phyloP scores from a whole-genome alignment of 208 protist genomes.

The Crithidia thermophila region DNA sequence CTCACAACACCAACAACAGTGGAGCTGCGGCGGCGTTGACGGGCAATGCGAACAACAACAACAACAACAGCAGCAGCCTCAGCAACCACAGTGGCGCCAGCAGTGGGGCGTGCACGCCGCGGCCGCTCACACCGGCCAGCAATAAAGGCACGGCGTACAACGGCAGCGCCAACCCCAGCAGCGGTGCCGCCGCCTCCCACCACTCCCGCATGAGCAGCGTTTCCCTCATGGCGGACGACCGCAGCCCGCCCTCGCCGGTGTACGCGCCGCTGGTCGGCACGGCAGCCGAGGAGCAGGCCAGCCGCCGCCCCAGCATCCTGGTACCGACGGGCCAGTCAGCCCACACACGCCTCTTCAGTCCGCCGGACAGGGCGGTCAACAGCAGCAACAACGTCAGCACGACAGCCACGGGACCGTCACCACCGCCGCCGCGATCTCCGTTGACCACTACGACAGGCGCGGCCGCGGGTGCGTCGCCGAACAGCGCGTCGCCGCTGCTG shows the following conservation, averaged over 20 bases:
- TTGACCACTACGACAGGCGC: too few relatives aligned
- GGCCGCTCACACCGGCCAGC: constrained; percentile 1
- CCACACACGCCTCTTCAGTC: constrained; percentile 1
- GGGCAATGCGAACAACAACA: not conserved
- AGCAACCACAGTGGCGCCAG: too few relatives aligned
- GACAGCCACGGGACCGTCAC: not conserved
- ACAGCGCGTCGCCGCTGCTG: constrained; percentile 4
- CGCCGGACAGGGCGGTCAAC: not conserved
- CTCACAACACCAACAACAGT: too few relatives aligned
- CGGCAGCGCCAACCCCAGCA: not conserved
- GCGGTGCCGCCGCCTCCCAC: constrained; percentile 10
- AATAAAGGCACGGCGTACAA: too few relatives aligned
- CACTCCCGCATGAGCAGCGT: constrained; percentile 11
- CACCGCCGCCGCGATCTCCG: not conserved
- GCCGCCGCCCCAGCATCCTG: constrained; percentile 32
- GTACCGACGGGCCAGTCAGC: constrained; percentile 3
- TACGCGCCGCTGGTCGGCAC: constrained; percentile 33
- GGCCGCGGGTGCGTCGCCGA: too few relatives aligned
- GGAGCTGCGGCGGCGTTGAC: not conserved
- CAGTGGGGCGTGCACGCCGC: not conserved
- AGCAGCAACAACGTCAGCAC: not conserved
- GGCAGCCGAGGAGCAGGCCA: constrained; percentile 24
- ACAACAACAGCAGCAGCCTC: constrained; percentile 7
- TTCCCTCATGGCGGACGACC: constrained; percentile 31
- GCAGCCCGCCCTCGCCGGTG: constrained; percentile 21